Conservation (phyloP, 2,329 filamentous ascomycete genomes). For the Helminthosporium solani region DNA sequence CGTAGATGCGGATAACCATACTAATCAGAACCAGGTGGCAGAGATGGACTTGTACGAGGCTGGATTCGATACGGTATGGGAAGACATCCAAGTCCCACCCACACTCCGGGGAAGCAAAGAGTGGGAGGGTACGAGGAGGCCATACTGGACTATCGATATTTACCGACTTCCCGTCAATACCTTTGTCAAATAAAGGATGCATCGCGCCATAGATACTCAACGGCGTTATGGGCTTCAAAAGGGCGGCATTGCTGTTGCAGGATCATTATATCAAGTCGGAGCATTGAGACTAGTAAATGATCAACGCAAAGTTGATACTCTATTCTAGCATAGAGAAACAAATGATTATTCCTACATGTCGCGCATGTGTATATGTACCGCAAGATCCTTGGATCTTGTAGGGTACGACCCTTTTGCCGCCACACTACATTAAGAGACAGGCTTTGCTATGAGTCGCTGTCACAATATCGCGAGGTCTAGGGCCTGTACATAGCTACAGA, state of each 20-base stretch:
- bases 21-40: constrained; percentile 26
- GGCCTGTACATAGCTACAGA: too few relatives aligned
- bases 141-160: constrained; percentile 42
- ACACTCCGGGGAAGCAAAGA: constrained; percentile 38
- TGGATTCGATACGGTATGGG: constrained; percentile 40
- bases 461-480: too few relatives aligned
- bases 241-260: background rate
- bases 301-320: too few relatives aligned
- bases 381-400: too few relatives aligned
- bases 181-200: constrained; percentile 28
- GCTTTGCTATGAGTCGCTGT: too few relatives aligned
- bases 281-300: too few relatives aligned
- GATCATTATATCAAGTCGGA: too few relatives aligned
- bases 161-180: constrained; percentile 40
- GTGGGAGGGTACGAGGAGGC: constrained; percentile 38
- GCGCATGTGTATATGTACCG: too few relatives aligned
- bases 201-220: background rate
- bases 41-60: constrained; percentile 41
- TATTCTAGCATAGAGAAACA: too few relatives aligned
- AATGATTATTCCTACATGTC: too few relatives aligned
- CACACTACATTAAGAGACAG: too few relatives aligned
- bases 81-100: constrained; percentile 36
- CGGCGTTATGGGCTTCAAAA: background rate
- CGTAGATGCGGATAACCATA: background rate
- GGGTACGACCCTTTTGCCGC: too few relatives aligned